Percentiles rank a stretch among this genome's conserved stretches.
Conservation (phyloP, 345 rosid genomes). For the Lumnitzera littorea region DNA sequence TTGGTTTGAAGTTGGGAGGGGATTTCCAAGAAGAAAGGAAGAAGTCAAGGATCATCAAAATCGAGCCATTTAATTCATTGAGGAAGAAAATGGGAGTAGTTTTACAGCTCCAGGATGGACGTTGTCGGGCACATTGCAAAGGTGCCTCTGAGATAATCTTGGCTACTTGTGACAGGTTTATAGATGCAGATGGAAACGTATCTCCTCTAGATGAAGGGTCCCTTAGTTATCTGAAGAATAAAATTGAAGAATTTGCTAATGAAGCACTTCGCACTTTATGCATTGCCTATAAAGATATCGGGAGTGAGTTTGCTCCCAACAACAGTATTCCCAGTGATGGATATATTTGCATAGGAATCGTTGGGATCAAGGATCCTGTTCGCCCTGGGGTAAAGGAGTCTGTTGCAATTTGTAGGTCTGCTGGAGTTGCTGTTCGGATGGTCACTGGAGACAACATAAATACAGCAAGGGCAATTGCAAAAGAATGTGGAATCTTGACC, state of each 20-base stretch:
- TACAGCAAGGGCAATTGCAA: slow-evolving; percentile 91
- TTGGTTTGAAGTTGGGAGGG: slow-evolving; percentile 78
- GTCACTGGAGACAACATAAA: slow-evolving; percentile 84
- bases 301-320: slow-evolving; percentile 43
- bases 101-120: slow-evolving; percentile 60
- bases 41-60: slow-evolving; percentile 51
- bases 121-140: slow-evolving; percentile 59
- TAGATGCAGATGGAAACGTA: slow-evolving; percentile 59
- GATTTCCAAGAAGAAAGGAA: slow-evolving; percentile 49
- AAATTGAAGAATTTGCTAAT: slow-evolving; percentile 69
- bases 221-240: slow-evolving; percentile 29
- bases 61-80: slow-evolving; percentile 88
- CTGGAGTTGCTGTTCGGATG: slow-evolving; percentile 82
- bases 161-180: slow-evolving; percentile 66
- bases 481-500: slow-evolving; percentile 78
- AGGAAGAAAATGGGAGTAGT: slow-evolving; percentile 87
- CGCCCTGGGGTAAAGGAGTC: slow-evolving; percentile 82
- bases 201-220: slow-evolving; percentile 60
- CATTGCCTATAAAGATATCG: slow-evolving; percentile 68
- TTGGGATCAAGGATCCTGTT: slow-evolving; percentile 84
- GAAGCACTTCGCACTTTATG: slow-evolving; percentile 96
- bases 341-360: slow-evolving; percentile 64
- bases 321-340: slow-evolving; percentile 48
- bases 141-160: slow-evolving; percentile 88
- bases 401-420: slow-evolving; percentile 73